Evolutionary conservation across 1,139 yeast species (phyloP), one percentile per base, ranked within the genome.

Genomic region (Tardiomyces blankii): DNA sequence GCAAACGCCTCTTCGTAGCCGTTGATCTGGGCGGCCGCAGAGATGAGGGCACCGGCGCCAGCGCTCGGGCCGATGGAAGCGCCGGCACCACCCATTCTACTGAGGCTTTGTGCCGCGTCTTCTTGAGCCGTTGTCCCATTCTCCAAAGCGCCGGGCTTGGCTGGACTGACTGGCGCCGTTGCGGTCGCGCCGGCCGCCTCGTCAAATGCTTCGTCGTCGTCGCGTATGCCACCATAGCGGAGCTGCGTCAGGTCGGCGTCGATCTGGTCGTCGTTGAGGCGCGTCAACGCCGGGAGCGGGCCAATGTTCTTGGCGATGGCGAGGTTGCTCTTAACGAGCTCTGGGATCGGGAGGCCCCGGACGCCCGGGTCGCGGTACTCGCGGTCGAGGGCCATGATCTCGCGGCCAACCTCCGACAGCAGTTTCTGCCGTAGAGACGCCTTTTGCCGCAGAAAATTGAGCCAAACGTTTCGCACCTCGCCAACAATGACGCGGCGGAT

Each of bases 381-480:
- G 25, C 48, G 49, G 45, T 53, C 57, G 40, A 62, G 46, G 16
- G 48, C 42, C 14, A 53, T 44, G 38, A 62, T 49, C 42, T 53
- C 45, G 28, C 43, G 49, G 41, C 49, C 48, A 18, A 54, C 46
- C 18, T 54, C 44, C 8, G 42, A 39, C 41, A 54, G 51, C 49
- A 59, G 43, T n/a, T 51, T 45, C 46, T 51, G 54, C 28, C 58
- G 53, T 42, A 62, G 52, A 16, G 51, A 54, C 38, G 41, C 48
- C 42, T 52, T 54, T 19, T 49, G 50, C 32, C 58, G 54, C 48
- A 47, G 40, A 46, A 51, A 63, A 42, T 61, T 59, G 27, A 61
- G 46, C 65, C 65, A 60, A 3, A 55, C 52, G 45, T 57, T 56
- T 33, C 54, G 52, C 9, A 54, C 55, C 43, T 62, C 65, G 18